Base-by-base conservation (phyloP, 2,329 filamentous ascomycete species). In the Monosporascus ibericus region DNA sequence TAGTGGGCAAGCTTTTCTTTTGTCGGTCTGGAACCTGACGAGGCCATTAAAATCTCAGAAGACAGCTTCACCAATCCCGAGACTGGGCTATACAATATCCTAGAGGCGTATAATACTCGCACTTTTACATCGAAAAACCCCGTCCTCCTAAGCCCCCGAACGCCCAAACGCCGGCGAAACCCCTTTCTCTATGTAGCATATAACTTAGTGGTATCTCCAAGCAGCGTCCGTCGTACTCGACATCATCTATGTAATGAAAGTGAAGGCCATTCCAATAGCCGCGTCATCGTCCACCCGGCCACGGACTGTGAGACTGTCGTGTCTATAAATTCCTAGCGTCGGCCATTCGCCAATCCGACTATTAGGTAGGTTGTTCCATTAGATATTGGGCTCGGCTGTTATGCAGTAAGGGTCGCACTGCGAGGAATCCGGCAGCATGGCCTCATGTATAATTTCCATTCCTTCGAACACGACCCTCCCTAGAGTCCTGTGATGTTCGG, bases 401-500 rank as follows among this genome's bases (percentile, higher is more conserved):
- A 17, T 20, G 8, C 4, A 17, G 42, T 14, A 22, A 25, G 20
- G 24, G 22, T 27, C 14, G 5, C 11, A 27, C 8, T 17, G 9
- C 9, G 20, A 46, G 42, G 14, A 42, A 42, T 18, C 18, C 39
- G 22, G 39, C 22, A 20, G 11, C 18, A 9, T 15, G n/a, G 39
- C 24, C 30, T 14, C 30, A 14, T 14, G 9, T 14, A 34, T 52
- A 50, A 55, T 55, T 44, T 50, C 50, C 52, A 53, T 37, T 18
- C 42, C 53, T 44, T 30, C 49, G 34, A 46, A 17, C n/a, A 53
- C 25, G 11, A n/a, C 7, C 38, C 22, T 17, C 51, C 6, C 48
- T 51, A 58, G 3, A 52, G 44, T 22, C 49, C 47, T n/a, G 48
- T 38, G 14, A 50, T n/a, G 36, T 54, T 55, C 37, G 55, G 53